Base-by-base conservation (phyloP, 768 basidiomycete genomes). In the Cystobasidium onofrii region DNA sequence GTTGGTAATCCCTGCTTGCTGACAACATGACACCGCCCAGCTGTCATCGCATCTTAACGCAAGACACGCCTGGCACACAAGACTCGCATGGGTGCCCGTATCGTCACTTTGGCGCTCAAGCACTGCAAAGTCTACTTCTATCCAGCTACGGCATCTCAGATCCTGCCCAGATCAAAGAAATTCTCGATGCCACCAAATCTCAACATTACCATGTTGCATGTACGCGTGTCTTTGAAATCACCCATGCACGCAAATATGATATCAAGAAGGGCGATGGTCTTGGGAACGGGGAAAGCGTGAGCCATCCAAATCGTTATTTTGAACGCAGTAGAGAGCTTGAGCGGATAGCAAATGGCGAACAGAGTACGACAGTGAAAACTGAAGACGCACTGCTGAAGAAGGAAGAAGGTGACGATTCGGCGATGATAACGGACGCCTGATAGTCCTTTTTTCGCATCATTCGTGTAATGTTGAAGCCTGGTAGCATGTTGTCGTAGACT, bases 161-260 rank as follows among this genome's bases (percentile, higher is more conserved):
- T 4, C 82, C 86, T 4, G 81, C 84, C 0, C 91, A 97, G 78
- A 81, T 95, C 74, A 86, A 87, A 17, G 96, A 98, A 80, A 86
- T 98, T 73, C 86, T 91, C 84, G 84, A 84, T 61, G 86, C 85
- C 1, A 90, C 95, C 63, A 91, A 90, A 79, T 84, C 84, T 20
- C 83, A 85, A 1, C 92, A 95, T 80, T 95, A 88, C 80, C 95
- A 99, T 80, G 89, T 97, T 55, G 95, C 94, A 7, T 99, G 96
- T 82, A 98, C 96, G 10, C 86, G 94, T 27, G 92, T 98, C 25
- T 99, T 92, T 81, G 96, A 99, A 83, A 85, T 96, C 33, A 96
- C 93, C 29, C 95, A 98, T 80, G 87, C 76, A 33, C 33, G 50
- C 25, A 76, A 75, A 63, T 64, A 77, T 13, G 81, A 89, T 10